Conservation (phyloP, 2,329 filamentous ascomycete genomes). For the Pseudomassariella vexata region DNA sequence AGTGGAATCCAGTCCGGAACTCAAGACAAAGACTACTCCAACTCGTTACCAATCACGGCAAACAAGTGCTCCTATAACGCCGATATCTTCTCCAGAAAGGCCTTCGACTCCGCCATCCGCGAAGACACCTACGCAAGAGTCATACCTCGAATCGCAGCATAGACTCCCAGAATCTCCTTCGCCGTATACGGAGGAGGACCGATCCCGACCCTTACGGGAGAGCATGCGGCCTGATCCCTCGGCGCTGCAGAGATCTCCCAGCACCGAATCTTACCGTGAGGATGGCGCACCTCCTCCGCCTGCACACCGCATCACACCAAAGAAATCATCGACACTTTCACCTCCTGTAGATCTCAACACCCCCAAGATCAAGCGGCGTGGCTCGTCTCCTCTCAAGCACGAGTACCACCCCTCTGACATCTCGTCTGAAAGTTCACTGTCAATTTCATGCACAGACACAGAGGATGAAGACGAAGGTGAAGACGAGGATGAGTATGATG, state of each 20-base stretch:
- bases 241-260: constrained; percentile 25
- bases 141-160: constrained; percentile 16
- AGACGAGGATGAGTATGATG: too few relatives aligned
- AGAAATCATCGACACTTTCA: constrained; percentile 32
- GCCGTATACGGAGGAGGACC: constrained; percentile 2
- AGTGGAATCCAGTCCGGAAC: constrained; percentile 12
- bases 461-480: constrained; percentile 48
- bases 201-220: constrained; percentile 6
- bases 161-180: constrained; percentile 9
- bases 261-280: constrained; percentile 20
- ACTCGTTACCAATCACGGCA: constrained; percentile 26
- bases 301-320: constrained; percentile 40
- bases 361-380: constrained; percentile 57
- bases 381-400: constrained; percentile 91
- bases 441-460: constrained; percentile 31
- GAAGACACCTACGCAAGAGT: constrained; percentile 31
- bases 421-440: constrained; percentile 38
- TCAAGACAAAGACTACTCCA: constrained; percentile 28
- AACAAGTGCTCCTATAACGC: constrained; percentile 22
- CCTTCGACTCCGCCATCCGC: constrained; percentile 23
- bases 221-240: constrained; percentile 16
- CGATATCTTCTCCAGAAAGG: constrained; percentile 13
- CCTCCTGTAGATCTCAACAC: constrained; percentile 41
- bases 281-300: constrained; percentile 42
- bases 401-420: constrained; percentile 85